These are phyloP conservation scores for Xylaria multiplex DNA, from an alignment of 2,329 filamentous ascomycete genomes.

Conservation along the genomic window DNA sequence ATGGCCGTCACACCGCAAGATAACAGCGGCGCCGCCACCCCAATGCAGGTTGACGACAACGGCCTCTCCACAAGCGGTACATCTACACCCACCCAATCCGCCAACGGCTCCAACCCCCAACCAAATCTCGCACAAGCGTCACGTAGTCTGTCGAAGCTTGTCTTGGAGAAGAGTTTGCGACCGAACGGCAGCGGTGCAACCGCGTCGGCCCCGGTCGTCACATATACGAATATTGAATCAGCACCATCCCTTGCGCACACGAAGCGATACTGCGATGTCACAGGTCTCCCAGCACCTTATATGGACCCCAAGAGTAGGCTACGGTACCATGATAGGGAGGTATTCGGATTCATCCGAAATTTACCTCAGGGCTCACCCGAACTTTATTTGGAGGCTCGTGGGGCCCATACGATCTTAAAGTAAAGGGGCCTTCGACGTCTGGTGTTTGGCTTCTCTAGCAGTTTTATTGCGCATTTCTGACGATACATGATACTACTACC, in stretches of 20 bases:
- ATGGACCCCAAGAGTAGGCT: slow-evolving; percentile 94
- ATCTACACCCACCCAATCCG: slow-evolving; percentile 62
- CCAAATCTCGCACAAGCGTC: slow-evolving; percentile 90
- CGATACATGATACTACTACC: slow-evolving; percentile 9
- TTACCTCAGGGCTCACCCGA: slow-evolving; percentile 86
- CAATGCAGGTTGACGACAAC: slow-evolving; percentile 58
- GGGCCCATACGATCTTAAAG: slow-evolving; percentile 93
- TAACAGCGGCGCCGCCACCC: slow-evolving; percentile 78
- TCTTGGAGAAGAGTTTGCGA: slow-evolving; percentile 82
- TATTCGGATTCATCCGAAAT: slow-evolving; percentile 84
- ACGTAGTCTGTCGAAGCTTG: slow-evolving; percentile 84
- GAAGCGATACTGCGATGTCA: slow-evolving; percentile 95
- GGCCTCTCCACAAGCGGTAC: slow-evolving; percentile 67
- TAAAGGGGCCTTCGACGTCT: slow-evolving; percentile 56
- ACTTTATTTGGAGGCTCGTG: slow-evolving; percentile 87
- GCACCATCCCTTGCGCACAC: slow-evolving; percentile 87
- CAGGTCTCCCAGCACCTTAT: slow-evolving; percentile 89
- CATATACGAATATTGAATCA: slow-evolving; percentile 96
- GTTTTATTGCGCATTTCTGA: background rate
- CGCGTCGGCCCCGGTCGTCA: slow-evolving; percentile 74
- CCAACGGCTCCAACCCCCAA: slow-evolving; percentile 51
- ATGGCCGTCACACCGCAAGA: slow-evolving; percentile 81
- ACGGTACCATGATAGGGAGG: slow-evolving; percentile 91
- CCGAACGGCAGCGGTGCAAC: slow-evolving; percentile 49
- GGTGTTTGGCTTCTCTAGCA: background rate